Evolutionary conservation across 2,329 filamentous ascomycete species (phyloP), one percentile per base, ranked within the genome.

Genomic region (Aureobasidium uvarum): DNA sequence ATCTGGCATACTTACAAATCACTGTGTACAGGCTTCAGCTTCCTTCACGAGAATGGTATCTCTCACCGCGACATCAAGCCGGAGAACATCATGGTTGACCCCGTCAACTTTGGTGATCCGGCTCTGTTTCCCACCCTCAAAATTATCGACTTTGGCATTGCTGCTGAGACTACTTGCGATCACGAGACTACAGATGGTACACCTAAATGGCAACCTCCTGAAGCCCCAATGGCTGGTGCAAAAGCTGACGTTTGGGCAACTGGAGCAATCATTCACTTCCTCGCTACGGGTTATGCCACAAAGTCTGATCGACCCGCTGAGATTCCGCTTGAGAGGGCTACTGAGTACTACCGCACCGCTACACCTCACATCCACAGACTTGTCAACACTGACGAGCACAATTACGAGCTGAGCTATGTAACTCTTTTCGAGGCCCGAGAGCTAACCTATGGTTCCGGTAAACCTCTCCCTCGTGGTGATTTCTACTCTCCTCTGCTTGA

Each of bases 11-110:
- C 43, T 7, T 96, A 96, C 84, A 96, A 96, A 81, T 92, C 96
- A 75, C 81, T 96, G 36, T 33, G 86, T 97, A 68, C 89, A 91
- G 73, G 95, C 94, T 65, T 96, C 97, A 74, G 93, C 94, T 68
- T 98, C 97, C 77, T 99, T 94, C 95, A 99, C 80, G 91, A 96
- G 72, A 98, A 98, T 77, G 86, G 94, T 66, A 95, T 99, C 38
- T 85, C 98, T 20, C 95, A 99, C 78, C 90, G 95, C 67, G 94
- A 98, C 72, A 82, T 98, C 31, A 98, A 98, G 81, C 94, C 94
- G 0, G 94, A 97, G 79, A 98, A 98, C 74, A 85, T 98, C 31
- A 86, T 98, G 69, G 97, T 97, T 78, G 97, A 97, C 79, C 89
- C 85, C 74, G 92, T 43, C 11, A 3, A 45, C 33, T 58, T 50